phyloP scores from a whole-genome alignment of 257 asterid species.

The Orobanche coerulescens region DNA sequence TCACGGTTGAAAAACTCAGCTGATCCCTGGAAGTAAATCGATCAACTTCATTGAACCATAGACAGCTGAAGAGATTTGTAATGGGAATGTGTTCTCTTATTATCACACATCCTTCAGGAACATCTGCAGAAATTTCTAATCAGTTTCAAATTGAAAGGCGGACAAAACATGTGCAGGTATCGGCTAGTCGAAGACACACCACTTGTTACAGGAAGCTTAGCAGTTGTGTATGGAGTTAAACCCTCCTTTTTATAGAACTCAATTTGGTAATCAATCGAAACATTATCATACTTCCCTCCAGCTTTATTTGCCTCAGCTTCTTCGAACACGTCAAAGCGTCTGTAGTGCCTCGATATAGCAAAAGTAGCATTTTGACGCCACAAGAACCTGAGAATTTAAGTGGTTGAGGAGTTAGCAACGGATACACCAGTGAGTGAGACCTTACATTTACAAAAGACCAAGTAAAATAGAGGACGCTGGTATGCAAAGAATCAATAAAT shows the following conservation, averaged over 20 bases:
- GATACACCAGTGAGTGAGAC: neutral
- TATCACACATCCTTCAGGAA: slow-evolving; percentile 94
- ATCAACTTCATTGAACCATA: slow-evolving; percentile 98
- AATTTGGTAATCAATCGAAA: slow-evolving; percentile 71
- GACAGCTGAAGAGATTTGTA: slow-evolving; percentile 85
- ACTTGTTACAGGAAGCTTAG: slow-evolving; percentile 93
- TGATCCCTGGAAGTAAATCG: slow-evolving; percentile 94
- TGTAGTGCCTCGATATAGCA: slow-evolving; percentile 89
- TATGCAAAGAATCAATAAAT: slow-evolving; percentile 8
- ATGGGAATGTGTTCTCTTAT: slow-evolving; percentile 83
- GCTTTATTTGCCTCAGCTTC: slow-evolving; percentile 98
- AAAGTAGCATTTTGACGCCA: slow-evolving; percentile 87
- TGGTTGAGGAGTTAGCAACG: neutral
- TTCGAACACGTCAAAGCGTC: slow-evolving; percentile 81
- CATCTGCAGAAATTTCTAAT: slow-evolving; percentile 62
- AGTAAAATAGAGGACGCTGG: slow-evolving; percentile 12
- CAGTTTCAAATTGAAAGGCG: slow-evolving; percentile 15
- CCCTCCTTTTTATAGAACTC: slow-evolving; percentile 81
- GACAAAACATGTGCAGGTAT: slow-evolving; percentile 10
- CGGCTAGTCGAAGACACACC: slow-evolving; percentile 39
- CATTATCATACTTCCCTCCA: slow-evolving; percentile 73
- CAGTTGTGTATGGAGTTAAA: slow-evolving; percentile 64
- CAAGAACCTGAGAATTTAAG: slow-evolving; percentile 56
- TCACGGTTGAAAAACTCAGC: slow-evolving; percentile 89
- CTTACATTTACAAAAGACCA: neutral